Conservation (phyloP, 1,284 basidiomycete species). For the Cryptococcus wingfieldii region DNA sequence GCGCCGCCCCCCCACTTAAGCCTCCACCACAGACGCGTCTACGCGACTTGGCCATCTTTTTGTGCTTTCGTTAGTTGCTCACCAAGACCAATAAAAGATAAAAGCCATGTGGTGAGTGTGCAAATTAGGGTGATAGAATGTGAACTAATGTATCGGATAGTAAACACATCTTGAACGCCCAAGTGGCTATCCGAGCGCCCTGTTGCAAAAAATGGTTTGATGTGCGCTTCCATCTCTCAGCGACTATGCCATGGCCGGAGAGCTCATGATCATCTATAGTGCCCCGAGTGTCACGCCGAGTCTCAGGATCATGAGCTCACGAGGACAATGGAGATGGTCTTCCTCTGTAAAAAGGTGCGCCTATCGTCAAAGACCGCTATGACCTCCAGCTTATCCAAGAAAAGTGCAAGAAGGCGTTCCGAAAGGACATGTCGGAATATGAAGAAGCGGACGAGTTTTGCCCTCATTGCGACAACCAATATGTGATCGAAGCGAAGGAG, state of each 20-base stretch:
- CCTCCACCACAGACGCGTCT: conserved; percentile 6
- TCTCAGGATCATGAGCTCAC: conserved; percentile 66
- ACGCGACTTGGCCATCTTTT: too few relatives aligned
- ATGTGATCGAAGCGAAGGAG: conserved; percentile 90
- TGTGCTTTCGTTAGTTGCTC: too few relatives aligned
- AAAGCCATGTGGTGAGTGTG: neutral
- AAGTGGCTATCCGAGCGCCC: conserved; percentile 86
- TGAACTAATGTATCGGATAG: conserved; percentile 47
- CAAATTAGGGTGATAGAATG: too few relatives aligned
- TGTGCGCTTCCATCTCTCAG: conserved; percentile 40
- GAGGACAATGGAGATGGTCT: conserved; percentile 84
- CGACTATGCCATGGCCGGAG: neutral
- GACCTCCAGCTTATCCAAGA: neutral
- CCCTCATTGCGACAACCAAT: conserved; percentile 96
- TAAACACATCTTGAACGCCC: conserved; percentile 89
- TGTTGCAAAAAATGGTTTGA: conserved; percentile 96
- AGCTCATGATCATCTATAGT: conserved; percentile 50
- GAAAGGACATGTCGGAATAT: conserved; percentile 85
- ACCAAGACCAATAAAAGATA: neutral
- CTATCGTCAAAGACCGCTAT: neutral
- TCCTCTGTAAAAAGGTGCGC: conserved; percentile 81
- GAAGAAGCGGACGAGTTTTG: conserved; percentile 98
- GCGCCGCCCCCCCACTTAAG: neutral
- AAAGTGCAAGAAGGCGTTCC: conserved; percentile 88
- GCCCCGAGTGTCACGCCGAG: conserved; percentile 90